phyloP scores from a whole-genome alignment of 2,329 filamentous ascomycete genomes.

The Bimuria novae-zelandiae region DNA sequence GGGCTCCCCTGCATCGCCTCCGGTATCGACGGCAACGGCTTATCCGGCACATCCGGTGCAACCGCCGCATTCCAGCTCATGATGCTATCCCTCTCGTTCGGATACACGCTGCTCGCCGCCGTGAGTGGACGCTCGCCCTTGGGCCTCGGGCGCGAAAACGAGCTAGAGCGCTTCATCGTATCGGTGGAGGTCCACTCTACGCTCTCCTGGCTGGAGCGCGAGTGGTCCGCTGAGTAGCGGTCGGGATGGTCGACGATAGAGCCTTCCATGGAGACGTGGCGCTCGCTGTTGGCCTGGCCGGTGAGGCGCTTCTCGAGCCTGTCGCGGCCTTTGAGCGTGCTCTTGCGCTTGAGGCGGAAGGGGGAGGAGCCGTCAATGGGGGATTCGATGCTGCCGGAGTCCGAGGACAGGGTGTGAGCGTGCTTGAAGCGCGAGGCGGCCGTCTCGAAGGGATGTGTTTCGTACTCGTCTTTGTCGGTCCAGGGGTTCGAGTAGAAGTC shows the following conservation, averaged over 20 bases:
- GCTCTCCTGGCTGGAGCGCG: constrained; percentile 1
- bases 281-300: not conserved
- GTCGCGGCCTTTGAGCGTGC: constrained; percentile 23
- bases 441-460: constrained; percentile 5
- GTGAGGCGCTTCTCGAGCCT: constrained; percentile 8
- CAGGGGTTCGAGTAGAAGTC: constrained; percentile 7
- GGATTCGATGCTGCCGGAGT: constrained; percentile 22
- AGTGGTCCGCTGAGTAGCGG: not conserved
- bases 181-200: constrained; percentile 5
- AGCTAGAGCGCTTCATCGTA: constrained; percentile 9
- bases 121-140: constrained; percentile 5
- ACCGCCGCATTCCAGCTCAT: constrained; percentile 8
- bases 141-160: constrained; percentile 10
- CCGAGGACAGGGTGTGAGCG: not conserved
- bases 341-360: constrained; percentile 35
- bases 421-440: constrained; percentile 8
- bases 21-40: constrained; percentile 7
- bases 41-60: constrained; percentile 6
- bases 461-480: constrained; percentile 5
- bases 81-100: constrained; percentile 1
- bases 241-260: not conserved
- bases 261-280: constrained; percentile 4
- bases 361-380: constrained; percentile 37
- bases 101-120: constrained; percentile 9
- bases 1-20: not conserved